These are phyloP conservation scores for Lyophyllum decastes DNA, from an alignment of 768 basidiomycete genomes.

Conservation along the genomic window DNA sequence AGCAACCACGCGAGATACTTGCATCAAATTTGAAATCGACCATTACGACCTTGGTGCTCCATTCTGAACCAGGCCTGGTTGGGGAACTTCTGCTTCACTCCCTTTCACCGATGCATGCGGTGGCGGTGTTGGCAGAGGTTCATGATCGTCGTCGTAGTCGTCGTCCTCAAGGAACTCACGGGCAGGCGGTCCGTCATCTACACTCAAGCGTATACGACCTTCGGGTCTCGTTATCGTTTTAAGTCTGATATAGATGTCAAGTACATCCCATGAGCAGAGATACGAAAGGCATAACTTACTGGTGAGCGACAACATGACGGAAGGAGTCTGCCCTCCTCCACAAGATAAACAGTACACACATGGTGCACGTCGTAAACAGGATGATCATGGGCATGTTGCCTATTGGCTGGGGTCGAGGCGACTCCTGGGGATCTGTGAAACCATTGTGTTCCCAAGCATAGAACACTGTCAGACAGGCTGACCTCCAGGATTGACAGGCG, in stretches of 20 bases:
- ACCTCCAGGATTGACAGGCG: slow-evolving; percentile 17
- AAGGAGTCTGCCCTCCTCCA: slow-evolving; percentile 62
- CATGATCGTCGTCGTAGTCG: slow-evolving; percentile 55
- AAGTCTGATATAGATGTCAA: slow-evolving; percentile 39
- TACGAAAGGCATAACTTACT: slow-evolving; percentile 48
- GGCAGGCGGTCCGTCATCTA: slow-evolving; percentile 75
- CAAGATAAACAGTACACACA: slow-evolving; percentile 59
- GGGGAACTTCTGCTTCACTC: not conserved
- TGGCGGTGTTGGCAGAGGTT: slow-evolving; percentile 14
- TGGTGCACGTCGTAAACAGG: slow-evolving; percentile 57
- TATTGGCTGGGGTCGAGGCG: slow-evolving; percentile 65
- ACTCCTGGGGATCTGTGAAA: slow-evolving; percentile 53
- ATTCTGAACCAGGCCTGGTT: not conserved
- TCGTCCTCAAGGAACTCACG: slow-evolving; percentile 63
- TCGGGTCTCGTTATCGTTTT: slow-evolving; percentile 54
- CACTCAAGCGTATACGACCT: slow-evolving; percentile 65
- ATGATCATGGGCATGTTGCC: slow-evolving; percentile 56
- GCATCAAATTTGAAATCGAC: not conserved
- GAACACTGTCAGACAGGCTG: not conserved
- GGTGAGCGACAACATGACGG: slow-evolving; percentile 61
- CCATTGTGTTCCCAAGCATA: not conserved
- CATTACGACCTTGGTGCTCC: not conserved
- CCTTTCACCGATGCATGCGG: not conserved
- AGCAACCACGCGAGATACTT: not conserved
- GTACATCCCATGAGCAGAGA: not conserved